Evolutionary conservation across 805 yeast genomes (phyloP), one percentile per base, ranked within the genome.

Genomic region (Zygosaccharomyces gambellarensis): DNA sequence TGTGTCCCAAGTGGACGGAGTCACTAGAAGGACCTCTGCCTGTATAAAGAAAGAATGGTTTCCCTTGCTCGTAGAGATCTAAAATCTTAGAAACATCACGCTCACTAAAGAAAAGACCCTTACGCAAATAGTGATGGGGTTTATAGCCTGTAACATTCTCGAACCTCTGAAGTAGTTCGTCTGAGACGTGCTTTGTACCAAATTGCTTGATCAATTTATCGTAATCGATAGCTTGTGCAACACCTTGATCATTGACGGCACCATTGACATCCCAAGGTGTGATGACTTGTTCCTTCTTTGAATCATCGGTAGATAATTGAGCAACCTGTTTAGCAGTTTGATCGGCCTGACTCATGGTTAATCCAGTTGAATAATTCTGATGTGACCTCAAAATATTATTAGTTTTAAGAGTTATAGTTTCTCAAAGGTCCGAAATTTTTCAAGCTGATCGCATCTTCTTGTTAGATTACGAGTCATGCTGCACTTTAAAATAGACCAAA

Each of bases 191-290:
- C 53, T 74, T 81, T 32, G 98, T 90, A 60, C 99, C 99, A 61
- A 94, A 94, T 64, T 87, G 87, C 55, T 75, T 74, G 60, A 89
- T 86, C 57, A 94, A 76, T 71, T 89, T 89, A 50, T 88, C 92
- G 66, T 94, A 94, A 72, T 94, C 96, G 58, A 94, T 90, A 25
- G 82, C 90, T 67, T 86, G 90, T n/a, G 86, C 80, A 60, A 84
- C 75, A 47, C 99, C 99, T 49, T 64, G 51, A 61, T 90, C 95
- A 50, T 89, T 97, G 42, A 92, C 95, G 2, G 97, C 98, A 50
- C 98, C 99, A 70, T 87, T 96, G 28, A 94, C 99, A 67, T 94
- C 99, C 99, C 99, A 94, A 43, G 99, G 99, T 0, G 99, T 94
- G 52, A 86, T 76, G 31, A 72, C 75, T 64, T 84, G 90, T 49